These are phyloP conservation scores for Auricularia sp. DNA, from an alignment of 768 basidiomycete species.

Conservation along the genomic window DNA sequence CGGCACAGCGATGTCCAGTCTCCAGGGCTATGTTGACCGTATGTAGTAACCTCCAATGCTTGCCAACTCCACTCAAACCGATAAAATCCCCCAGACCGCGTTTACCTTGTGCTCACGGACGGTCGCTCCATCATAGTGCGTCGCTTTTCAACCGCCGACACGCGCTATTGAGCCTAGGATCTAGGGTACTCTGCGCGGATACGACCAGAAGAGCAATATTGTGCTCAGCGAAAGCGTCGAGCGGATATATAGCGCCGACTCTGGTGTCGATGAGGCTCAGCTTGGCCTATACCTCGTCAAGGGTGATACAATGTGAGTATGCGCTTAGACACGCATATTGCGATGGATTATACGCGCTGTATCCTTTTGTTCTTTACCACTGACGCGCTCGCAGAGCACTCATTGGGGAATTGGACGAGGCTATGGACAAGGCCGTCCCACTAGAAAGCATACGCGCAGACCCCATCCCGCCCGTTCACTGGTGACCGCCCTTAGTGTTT, in stretches of 20 bases:
- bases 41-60: slow-evolving; percentile 16
- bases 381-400: slow-evolving; percentile 40
- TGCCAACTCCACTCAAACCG: slow-evolving; percentile 41
- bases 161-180: background rate
- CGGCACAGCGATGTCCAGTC: slow-evolving; percentile 56
- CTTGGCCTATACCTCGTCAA: slow-evolving; percentile 95
- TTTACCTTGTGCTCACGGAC: slow-evolving; percentile 91
- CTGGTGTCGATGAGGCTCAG: slow-evolving; percentile 88
- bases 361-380: background rate
- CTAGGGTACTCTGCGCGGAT: slow-evolving; percentile 85
- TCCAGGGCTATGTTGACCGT: slow-evolving; percentile 90
- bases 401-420: slow-evolving; percentile 80
- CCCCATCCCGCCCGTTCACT: background rate
- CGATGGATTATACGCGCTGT: background rate
- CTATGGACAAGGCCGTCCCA: slow-evolving; percentile 64
- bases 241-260: slow-evolving; percentile 82
- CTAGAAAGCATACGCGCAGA: slow-evolving; percentile 64
- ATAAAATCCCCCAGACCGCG: slow-evolving; percentile 47
- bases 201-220: slow-evolving; percentile 92
- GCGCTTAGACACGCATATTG: too few species aligned
- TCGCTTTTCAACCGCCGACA: background rate
- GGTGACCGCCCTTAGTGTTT: background rate
- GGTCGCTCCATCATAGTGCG: slow-evolving; percentile 27
- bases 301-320: slow-evolving; percentile 91
- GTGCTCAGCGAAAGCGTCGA: slow-evolving; percentile 92